phyloP scores from a whole-genome alignment of 2,329 filamentous ascomycete genomes.

The Geosmithia flava region DNA sequence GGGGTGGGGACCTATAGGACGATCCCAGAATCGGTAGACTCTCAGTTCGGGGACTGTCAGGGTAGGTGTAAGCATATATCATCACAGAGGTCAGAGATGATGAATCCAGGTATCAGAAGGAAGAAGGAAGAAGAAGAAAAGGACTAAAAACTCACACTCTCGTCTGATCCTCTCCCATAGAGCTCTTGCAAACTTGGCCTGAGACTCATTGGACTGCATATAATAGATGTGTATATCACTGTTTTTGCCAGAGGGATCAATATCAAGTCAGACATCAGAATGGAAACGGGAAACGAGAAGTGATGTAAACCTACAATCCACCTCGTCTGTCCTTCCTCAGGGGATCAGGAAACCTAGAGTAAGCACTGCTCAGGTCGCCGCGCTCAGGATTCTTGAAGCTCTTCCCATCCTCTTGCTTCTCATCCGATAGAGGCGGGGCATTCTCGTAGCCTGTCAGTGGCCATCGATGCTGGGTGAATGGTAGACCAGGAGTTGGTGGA shows the following conservation, averaged over 20 bases:
- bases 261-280: not conserved
- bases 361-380: conserved; percentile 51
- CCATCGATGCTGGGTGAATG: conserved; percentile 28
- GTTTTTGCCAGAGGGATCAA: not conserved
- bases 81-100: not conserved
- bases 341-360: conserved; percentile 56
- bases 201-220: conserved; percentile 47
- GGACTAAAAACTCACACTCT: conserved; percentile 47
- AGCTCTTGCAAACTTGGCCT: conserved; percentile 55
- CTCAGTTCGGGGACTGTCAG: conserved; percentile 66
- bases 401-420: conserved; percentile 62
- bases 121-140: no score
- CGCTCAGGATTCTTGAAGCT: conserved; percentile 57
- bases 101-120: not conserved
- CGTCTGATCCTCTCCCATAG: conserved; percentile 68
- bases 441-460: conserved; percentile 46
- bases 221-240: conserved; percentile 82
- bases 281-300: not conserved
- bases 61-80: not conserved
- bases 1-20: conserved; percentile 70
- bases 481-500: no score
- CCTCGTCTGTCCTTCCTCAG: conserved; percentile 53
- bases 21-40: conserved; percentile 67
- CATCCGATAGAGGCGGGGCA: conserved; percentile 41
- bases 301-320: conserved; percentile 58